Evolutionary conservation across 768 basidiomycete species (phyloP).

Genomic region (Xanthoconium purpureum): DNA sequence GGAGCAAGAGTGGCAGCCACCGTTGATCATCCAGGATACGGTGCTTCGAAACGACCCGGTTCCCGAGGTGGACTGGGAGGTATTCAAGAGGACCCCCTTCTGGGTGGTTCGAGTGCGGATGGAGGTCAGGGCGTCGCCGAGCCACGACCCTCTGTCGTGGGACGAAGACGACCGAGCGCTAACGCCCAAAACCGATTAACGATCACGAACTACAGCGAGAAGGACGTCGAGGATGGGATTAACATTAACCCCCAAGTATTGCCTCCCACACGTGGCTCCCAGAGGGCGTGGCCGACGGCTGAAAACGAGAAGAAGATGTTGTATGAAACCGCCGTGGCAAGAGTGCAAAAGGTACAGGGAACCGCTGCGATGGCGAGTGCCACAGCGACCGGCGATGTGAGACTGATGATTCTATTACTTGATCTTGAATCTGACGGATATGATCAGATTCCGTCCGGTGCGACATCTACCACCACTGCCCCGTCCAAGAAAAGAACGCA

Average conservation of each 20-base stretch:
- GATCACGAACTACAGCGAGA: conserved; percentile 40
- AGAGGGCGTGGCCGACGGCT: conserved; percentile 30
- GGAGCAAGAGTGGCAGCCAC: conserved; percentile 15
- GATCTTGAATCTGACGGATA: conserved; percentile 4
- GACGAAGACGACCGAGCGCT: conserved; percentile 35
- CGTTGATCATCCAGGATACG: conserved; percentile 29
- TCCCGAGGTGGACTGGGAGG: conserved; percentile 19
- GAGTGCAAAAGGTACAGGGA: conserved; percentile 40
- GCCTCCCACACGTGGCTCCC: conserved; percentile 26
- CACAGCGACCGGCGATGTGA: conserved; percentile 26
- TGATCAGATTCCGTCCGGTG: conserved; percentile 5
- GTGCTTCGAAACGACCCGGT: conserved; percentile 12
- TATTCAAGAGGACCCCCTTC: conserved; percentile 22
- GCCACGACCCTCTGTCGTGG: conserved; percentile 5
- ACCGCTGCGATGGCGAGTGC: conserved; percentile 26
- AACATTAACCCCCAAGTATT: conserved; percentile 20
- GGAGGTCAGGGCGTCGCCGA: not conserved
- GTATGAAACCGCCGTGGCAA: conserved; percentile 39
- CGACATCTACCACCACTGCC: not conserved
- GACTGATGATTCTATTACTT: conserved; percentile 2
- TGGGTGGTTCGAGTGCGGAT: conserved; percentile 3
- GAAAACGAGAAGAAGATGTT: conserved; percentile 45
- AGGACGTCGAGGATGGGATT: conserved; percentile 36
- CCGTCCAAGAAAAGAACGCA: conserved; percentile 17
- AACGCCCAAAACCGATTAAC: conserved; percentile 37